Percentiles rank a stretch among this genome's conserved stretches.
phyloP scores from a whole-genome alignment of 2,329 filamentous ascomycete species.

The Exophiala lecanii-corni region DNA sequence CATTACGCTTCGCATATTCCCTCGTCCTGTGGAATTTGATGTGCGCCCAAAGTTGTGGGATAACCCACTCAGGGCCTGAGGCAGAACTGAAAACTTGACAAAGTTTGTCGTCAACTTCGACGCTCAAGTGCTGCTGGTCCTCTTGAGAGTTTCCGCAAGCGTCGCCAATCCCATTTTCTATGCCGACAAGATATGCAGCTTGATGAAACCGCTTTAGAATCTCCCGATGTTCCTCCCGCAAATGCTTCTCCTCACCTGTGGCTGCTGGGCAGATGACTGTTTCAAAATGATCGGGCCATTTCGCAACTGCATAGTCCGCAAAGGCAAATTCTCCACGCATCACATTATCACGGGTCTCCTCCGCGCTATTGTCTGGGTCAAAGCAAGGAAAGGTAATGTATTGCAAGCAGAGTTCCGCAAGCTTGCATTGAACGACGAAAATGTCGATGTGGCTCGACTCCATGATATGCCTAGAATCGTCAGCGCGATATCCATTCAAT shows the following conservation, averaged over 20 bases:
- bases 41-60: conserved; percentile 28
- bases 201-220: conserved; percentile 7
- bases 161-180: conserved; percentile 4
- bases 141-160: conserved; percentile 3
- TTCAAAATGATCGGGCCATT: conserved; percentile 35
- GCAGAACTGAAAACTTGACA: not conserved
- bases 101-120: not conserved
- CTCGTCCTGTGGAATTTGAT: conserved; percentile 31
- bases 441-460: conserved; percentile 27
- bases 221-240: not conserved
- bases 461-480: conserved; percentile 3
- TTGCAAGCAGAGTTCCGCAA: conserved; percentile 32
- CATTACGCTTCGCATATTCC: conserved; percentile 29
- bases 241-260: not conserved
- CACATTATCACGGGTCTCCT: conserved; percentile 12
- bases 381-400: conserved; percentile 37
- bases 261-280: conserved; percentile 18
- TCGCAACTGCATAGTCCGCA: conserved; percentile 37
- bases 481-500: too few species aligned
- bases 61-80: conserved; percentile 10
- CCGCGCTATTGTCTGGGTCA: conserved; percentile 7
- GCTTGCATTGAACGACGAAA: conserved; percentile 29
- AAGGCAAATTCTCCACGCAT: conserved; percentile 33
- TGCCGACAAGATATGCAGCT: conserved; percentile 13
- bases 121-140: conserved; percentile 6